Base-by-base conservation (phyloP, 106 monocot species). In the Dioscorea zingiberensis region DNA sequence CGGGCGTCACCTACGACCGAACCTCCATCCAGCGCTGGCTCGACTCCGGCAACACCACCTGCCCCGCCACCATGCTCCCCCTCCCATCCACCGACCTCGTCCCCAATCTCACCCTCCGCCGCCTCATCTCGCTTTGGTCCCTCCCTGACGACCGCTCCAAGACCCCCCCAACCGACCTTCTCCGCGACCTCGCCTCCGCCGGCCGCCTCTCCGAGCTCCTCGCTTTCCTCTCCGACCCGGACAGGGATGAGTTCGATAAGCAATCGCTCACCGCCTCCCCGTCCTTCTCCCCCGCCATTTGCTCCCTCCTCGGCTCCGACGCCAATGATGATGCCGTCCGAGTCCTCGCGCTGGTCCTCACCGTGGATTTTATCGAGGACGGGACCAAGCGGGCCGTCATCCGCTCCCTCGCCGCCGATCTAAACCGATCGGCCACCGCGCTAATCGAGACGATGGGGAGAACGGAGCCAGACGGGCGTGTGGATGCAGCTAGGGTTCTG, bases 1-100 rank as follows among this genome's bases (percentile, higher is more conserved):
- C 95, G 59, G 95, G 95, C 48, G 87, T 91, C 71, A 95, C 95
- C 67, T 95, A 95, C 77, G 91, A 95, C 74, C 87, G 91, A 7
- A 32, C 77, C 58, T 91, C 91, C 51, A 95, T 95, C 71, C 85
- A 91, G 60, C 69, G 79, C 9, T 95, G 95, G 91, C 82, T 95
- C 48, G 95, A 91, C 19, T 71, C 80, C 63, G 95, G 95, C 57
- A 77, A 91, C 73, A 73, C 68, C 59, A 95, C 85, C 14, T 95
- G 95, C 58, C 95, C 95, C 21, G 91, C 91, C 29, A 95, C 95
- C 71, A 83, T 81, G 77, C 80, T 78, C 47, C 76, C 83, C 38
- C 95, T 95, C 55, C 75, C 78, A 25, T 76, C 87, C 62, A 91
- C 85, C 47, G 91, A 88, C 21, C 80, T 91, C 30, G 76, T 91